phyloP scores from a whole-genome alignment of 441 rosid species.

The Monsonia emarginata region DNA sequence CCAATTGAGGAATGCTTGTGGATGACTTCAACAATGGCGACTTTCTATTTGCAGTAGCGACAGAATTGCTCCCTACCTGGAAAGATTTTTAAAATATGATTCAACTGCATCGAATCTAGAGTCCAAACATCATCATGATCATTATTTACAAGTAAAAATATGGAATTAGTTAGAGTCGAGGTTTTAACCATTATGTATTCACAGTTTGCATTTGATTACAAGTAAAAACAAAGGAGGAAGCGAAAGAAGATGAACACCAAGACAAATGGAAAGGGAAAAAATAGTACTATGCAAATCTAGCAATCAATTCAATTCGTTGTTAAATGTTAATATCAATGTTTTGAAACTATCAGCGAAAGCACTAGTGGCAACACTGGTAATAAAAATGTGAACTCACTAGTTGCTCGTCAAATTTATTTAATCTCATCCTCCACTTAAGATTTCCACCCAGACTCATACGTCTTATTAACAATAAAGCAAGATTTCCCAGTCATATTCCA shows the following conservation, averaged over 20 bases:
- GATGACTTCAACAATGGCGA: conserved; percentile 23
- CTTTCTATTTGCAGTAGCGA: conserved; percentile 23
- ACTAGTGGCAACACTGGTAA: background rate
- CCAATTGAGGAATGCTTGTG: conserved; percentile 65
- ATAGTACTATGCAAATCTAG: background rate
- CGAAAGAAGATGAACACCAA: background rate
- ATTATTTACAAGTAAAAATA: background rate
- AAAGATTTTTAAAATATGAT: conserved; percentile 9
- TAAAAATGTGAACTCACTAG: background rate
- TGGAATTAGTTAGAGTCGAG: background rate
- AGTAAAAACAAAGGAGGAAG: too few species aligned
- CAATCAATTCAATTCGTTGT: background rate
- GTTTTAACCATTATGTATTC: background rate
- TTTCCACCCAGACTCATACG: background rate
- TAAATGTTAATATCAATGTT: too few species aligned
- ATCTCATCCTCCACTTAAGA: background rate
- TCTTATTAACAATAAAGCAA: background rate
- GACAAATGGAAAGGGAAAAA: background rate
- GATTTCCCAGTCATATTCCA: background rate
- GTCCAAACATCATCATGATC: background rate
- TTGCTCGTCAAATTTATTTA: background rate
- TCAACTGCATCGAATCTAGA: background rate
- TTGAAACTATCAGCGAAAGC: background rate
- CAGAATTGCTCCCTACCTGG: conserved; percentile 34
- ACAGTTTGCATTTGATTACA: background rate